Base-by-base conservation (phyloP, 2,329 filamentous ascomycete species). In the Aspergillus eucalypticola region DNA sequence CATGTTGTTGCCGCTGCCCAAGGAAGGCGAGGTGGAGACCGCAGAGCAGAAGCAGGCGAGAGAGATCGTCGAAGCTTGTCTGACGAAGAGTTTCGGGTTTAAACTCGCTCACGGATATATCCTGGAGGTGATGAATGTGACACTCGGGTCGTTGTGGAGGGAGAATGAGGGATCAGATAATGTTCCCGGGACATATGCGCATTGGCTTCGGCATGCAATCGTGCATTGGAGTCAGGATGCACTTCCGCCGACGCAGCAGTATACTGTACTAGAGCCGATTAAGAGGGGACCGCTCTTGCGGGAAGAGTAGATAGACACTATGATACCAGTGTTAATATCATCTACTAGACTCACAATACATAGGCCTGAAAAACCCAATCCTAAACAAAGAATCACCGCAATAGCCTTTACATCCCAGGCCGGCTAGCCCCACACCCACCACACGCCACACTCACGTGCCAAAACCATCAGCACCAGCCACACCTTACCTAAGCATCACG, bases 191-290 rank as follows among this genome's bases (percentile, higher is more conserved):
- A 57, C 55, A 13, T 57, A 57, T 51, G 55, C 55, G 44, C 44
- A 50, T 52, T 32, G 46, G 55, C 35, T 57, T 7, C 21, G 55
- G 5, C 23, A 57, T 57, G 55, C 19, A 5, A 42, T 42, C 13
- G 44, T 57, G 32, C 29, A 57, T 17, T 57, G 55, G 55, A 38
- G 25, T 42, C 55, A 57, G 55, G 46, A 57, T 17, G 55, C 17
- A 8, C 29, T 57, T 11, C 55, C 55, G 1, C 35, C 19, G n/a
- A 54, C 52, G 11, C 17, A 42, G 23, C 5, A n/a, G 38, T 54
- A 29, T n/a, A 44, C 39, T 10, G 41, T 21, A 10, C 13, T 35
- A 1, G 23, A 46, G 39, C 52, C 52, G 39, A 27, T 54, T 2
- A 46, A 54, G 25, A 42, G 38, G n/a, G 52, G 52, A 10, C 38